phyloP scores from a whole-genome alignment of 1,284 basidiomycete genomes.

The Cryptococcus sp. region DNA sequence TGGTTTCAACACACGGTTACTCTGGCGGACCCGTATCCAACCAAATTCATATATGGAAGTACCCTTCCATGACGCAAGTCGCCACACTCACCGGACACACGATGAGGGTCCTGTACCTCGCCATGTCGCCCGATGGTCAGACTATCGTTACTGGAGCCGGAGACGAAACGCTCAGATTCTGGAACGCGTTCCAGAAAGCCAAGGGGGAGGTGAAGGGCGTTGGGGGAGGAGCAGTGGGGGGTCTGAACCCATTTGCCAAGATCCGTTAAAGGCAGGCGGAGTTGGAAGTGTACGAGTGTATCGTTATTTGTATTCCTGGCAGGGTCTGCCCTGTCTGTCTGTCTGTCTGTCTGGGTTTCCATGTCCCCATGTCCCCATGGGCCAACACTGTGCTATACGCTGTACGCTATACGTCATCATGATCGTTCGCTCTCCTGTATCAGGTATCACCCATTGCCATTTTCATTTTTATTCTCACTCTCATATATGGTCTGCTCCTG shows the following conservation, averaged over 20 bases:
- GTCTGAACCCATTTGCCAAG: constrained; percentile 41
- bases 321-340: too few relatives aligned
- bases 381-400: too few relatives aligned
- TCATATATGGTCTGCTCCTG: too few relatives aligned
- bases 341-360: too few relatives aligned
- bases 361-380: too few relatives aligned
- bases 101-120: constrained; percentile 89
- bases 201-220: constrained; percentile 34
- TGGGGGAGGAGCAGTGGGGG: constrained; percentile 21
- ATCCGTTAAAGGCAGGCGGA: constrained; percentile 28
- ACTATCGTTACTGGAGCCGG: constrained; percentile 98
- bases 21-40: constrained; percentile 92
- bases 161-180: constrained; percentile 94
- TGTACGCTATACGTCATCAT: too few relatives aligned
- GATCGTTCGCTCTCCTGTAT: too few relatives aligned
- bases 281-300: constrained; percentile 1
- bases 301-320: not conserved
- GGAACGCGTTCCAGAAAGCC: constrained; percentile 84
- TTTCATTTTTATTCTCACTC: too few relatives aligned
- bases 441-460: too few relatives aligned
- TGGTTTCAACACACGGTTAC: constrained; percentile 97
- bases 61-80: constrained; percentile 88
- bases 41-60: constrained; percentile 98
- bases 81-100: constrained; percentile 94
- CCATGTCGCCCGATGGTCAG: constrained; percentile 95